Evolutionary conservation across 2,329 filamentous ascomycete genomes (phyloP), one percentile per base, ranked within the genome.

Genomic region (Talaromyces funiculosus): DNA sequence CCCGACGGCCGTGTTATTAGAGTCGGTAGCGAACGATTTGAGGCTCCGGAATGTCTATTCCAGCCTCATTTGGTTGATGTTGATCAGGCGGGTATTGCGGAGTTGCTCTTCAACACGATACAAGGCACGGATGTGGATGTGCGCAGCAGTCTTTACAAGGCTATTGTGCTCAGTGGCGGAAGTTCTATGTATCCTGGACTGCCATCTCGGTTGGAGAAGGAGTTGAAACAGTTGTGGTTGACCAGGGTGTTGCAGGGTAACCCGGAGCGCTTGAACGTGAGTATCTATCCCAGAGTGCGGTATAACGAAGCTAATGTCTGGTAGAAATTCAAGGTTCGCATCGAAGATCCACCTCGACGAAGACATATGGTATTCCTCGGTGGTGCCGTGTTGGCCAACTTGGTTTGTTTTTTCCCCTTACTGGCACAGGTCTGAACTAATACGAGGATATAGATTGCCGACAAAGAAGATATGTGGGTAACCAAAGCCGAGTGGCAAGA

Each of bases 321-420:
- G 24, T 49, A 86, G 86, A 99, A 97, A 86, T 99, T 99, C 84
- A 99, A 97, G 85, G 93, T 99, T 67, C 86, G 94, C 76, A 97
- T 99, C 81, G 94, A 99, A 77, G 94, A 99, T 75, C 94, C 94
- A 56, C 94, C 94, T 35, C 85, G 94, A 78, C 86, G 94, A 80
- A 85, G 93, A 77, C 94, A 99, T 81, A 97, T 99, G 92, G 94
- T 99, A n/a, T 97, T 99, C 83, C 79, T 99, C 60, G 94, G 94
- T 61, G 94, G 94, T 68, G 94, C 94, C 26, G 94, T 99, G 64
- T 81, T 99, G 70, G 94, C 94, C 68, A 97, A 97, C 75, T 95
- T 99, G 76, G 82, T 85, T 77, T 73, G 81, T 75, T 12, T n/a
- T 29, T 29, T 29, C 14, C 22, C 16, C 18, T 5, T 45, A 26